Percentiles rank a stretch among this genome's conserved stretches.
These are phyloP conservation scores for Saccharum spontaneum DNA, from an alignment of 176 grass and related monocot genomes.

Conservation along the genomic window DNA sequence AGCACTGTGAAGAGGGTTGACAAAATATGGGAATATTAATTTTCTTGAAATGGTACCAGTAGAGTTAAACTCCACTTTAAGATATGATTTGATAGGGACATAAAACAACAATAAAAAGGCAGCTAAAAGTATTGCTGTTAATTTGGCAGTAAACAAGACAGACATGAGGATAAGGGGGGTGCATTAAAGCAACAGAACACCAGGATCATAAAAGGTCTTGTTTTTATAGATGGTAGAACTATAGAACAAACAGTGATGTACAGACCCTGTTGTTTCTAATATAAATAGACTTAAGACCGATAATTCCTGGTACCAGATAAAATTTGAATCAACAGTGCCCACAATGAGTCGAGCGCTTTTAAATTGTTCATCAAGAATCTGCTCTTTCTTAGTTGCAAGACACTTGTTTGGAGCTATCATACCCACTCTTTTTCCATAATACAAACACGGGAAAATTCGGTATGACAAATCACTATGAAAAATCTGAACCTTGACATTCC, in stretches of 20 bases:
- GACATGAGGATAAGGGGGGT: not conserved
- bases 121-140: not conserved
- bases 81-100: slow-evolving; percentile 15
- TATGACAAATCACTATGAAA: slow-evolving; percentile 2
- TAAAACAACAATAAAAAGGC: not conserved
- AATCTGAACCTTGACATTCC: slow-evolving; percentile 16
- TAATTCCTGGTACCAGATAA: not conserved
- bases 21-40: slow-evolving; percentile 21
- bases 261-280: not conserved
- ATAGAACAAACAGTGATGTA: not conserved
- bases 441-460: not conserved
- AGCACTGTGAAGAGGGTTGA: slow-evolving; percentile 54
- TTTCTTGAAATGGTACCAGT: slow-evolving; percentile 3
- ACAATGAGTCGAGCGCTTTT: not conserved
- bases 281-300: not conserved
- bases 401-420: not conserved
- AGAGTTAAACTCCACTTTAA: slow-evolving; percentile 1
- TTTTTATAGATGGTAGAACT: not conserved
- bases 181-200: not conserved
- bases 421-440: not conserved
- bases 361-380: not conserved
- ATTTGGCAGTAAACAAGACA: not conserved
- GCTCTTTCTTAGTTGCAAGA: slow-evolving; percentile 15
- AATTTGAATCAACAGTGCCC: not conserved
- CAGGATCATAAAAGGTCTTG: not conserved